A percentile compares a stretch with the other conserved stretches of the same genome.
phyloP scores from a whole-genome alignment of 495 filamentous ascomycete species.

The Podospora anserina region DNA sequence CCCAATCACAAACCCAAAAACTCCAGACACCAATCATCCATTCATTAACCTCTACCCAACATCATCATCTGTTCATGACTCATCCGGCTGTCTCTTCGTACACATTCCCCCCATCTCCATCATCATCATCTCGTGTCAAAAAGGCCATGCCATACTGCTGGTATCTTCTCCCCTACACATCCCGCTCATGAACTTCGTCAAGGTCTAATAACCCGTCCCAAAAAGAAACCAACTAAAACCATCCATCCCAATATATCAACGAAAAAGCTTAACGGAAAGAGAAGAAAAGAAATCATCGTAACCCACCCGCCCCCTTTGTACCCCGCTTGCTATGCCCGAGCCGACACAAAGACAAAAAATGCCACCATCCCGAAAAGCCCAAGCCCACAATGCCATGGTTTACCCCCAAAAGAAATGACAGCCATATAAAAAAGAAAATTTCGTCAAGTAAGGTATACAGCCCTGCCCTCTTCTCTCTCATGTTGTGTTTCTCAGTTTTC shows the following conservation, averaged over 20 bases:
- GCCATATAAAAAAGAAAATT: background rate
- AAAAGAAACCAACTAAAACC: background rate
- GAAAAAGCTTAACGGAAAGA: background rate
- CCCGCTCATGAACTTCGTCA: background rate
- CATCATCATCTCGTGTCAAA: background rate
- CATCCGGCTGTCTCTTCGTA: no score
- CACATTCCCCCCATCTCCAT: background rate
- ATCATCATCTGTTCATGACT: no score
- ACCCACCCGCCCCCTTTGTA: background rate
- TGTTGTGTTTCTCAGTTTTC: background rate
- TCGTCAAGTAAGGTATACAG: background rate
- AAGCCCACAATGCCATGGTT: background rate
- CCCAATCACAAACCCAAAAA: no score
- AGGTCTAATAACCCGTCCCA: background rate
- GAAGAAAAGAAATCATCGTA: background rate
- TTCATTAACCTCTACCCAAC: no score
- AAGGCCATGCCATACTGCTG: background rate
- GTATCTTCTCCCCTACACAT: background rate
- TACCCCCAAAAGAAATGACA: background rate
- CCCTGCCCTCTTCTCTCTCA: background rate
- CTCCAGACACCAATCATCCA: no score
- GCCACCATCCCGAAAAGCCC: background rate
- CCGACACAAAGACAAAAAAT: conserved; percentile 1
- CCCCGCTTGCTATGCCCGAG: background rate
- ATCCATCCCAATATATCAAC: background rate